phyloP scores from a whole-genome alignment of 1,139 yeast species.

The Pichia terricola region DNA sequence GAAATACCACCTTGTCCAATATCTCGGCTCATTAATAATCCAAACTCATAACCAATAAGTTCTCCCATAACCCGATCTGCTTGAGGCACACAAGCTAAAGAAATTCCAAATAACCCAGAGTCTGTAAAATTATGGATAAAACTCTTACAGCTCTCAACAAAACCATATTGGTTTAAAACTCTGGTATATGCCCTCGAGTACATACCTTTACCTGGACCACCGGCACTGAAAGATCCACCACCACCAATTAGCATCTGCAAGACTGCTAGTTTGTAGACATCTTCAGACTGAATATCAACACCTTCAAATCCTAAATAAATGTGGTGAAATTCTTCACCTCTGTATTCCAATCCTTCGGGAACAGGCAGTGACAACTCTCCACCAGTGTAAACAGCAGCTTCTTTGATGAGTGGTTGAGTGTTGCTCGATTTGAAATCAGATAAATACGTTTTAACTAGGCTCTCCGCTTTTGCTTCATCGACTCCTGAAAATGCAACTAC shows the following conservation, averaged over 20 bases:
- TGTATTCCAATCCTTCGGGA: slow-evolving; percentile 58
- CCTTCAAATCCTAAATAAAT: slow-evolving; percentile 88
- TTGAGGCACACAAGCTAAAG: slow-evolving; percentile 75
- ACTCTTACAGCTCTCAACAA: slow-evolving; percentile 79
- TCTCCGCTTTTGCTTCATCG: slow-evolving; percentile 59
- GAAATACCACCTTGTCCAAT: slow-evolving; percentile 53
- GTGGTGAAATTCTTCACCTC: slow-evolving; percentile 71
- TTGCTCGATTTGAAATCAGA: slow-evolving; percentile 43
- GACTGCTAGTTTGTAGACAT: slow-evolving; percentile 83
- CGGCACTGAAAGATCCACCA: slow-evolving; percentile 96
- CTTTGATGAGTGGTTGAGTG: slow-evolving; percentile 28
- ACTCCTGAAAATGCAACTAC: slow-evolving; percentile 90
- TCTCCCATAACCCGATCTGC: slow-evolving; percentile 82
- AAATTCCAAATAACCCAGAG: slow-evolving; percentile 85
- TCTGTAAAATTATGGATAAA: slow-evolving; percentile 88
- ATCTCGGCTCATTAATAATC: slow-evolving; percentile 47
- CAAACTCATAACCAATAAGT: slow-evolving; percentile 67
- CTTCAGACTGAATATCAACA: slow-evolving; percentile 72
- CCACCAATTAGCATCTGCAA: slow-evolving; percentile 93
- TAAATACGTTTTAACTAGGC: slow-evolving; percentile 51
- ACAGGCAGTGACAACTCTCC: slow-evolving; percentile 68
- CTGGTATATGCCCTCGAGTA: slow-evolving; percentile 87
- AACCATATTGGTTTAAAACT: slow-evolving; percentile 85
- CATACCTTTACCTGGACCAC: slow-evolving; percentile 99
- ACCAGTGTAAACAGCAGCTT: slow-evolving; percentile 61